These are phyloP conservation scores for Pisolithus tinctorius DNA, from an alignment of 768 basidiomycete genomes.

Conservation along the genomic window DNA sequence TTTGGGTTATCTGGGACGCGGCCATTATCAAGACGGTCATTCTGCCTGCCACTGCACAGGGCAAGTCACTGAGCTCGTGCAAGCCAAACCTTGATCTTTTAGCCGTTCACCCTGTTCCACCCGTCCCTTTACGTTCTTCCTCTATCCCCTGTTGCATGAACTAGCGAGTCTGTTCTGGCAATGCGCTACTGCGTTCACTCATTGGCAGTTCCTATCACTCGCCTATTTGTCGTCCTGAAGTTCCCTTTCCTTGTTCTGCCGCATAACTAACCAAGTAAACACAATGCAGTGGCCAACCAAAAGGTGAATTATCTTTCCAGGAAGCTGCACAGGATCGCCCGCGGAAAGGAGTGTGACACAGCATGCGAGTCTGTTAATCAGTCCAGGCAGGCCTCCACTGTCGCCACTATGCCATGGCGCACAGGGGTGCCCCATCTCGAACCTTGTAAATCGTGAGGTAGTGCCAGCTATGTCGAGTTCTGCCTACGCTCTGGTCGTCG, in stretches of 20 bases:
- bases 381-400: neutral
- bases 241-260: neutral
- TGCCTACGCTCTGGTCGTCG: too few relatives aligned
- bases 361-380: slow-evolving; percentile 67
- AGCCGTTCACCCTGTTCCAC: slow-evolving; percentile 8
- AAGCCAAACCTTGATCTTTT: neutral
- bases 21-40: slow-evolving; percentile 48
- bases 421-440: too few relatives aligned
- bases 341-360: slow-evolving; percentile 36
- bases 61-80: slow-evolving; percentile 19
- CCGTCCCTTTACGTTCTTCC: neutral
- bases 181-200: too few relatives aligned
- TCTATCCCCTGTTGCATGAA: neutral
- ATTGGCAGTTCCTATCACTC: neutral
- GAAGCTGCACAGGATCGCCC: slow-evolving; percentile 58
- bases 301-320: slow-evolving; percentile 64
- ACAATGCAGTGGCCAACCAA: slow-evolving; percentile 60
- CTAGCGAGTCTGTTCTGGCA: slow-evolving; percentile 4
- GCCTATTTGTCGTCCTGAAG: neutral
- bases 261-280: neutral
- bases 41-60: slow-evolving; percentile 85
- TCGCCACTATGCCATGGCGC: too few relatives aligned
- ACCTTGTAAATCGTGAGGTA: too few relatives aligned
- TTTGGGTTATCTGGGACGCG: slow-evolving; percentile 81
- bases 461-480: too few relatives aligned